These are phyloP conservation scores for Coffea humblotiana DNA, from an alignment of 305 asterid species.

Conservation along the genomic window DNA sequence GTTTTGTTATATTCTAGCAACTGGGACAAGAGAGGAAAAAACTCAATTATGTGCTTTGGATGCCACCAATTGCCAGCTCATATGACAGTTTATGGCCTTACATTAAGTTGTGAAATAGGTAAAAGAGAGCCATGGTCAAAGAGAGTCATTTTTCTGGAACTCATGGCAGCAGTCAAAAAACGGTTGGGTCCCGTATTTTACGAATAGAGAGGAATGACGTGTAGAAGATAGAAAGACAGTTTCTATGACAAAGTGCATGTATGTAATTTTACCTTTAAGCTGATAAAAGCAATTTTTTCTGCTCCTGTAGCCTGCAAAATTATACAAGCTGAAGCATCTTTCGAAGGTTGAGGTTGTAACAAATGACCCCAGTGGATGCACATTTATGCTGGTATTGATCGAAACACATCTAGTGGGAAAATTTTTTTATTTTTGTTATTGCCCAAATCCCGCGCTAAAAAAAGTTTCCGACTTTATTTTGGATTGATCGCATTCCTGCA, in stretches of 20 bases:
- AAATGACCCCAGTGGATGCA: slow-evolving; percentile 97
- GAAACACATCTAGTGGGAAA: slow-evolving; percentile 6
- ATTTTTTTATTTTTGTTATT: slow-evolving; percentile 6
- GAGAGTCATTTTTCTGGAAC: neutral
- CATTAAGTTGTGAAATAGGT: neutral
- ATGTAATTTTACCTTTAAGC: slow-evolving; percentile 14
- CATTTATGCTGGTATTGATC: slow-evolving; percentile 74
- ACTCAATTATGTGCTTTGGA: neutral
- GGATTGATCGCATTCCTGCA: slow-evolving; percentile 38
- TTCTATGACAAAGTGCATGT: neutral
- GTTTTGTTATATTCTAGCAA: neutral
- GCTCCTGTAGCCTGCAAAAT: slow-evolving; percentile 74
- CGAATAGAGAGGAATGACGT: neutral
- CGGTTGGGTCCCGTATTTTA: neutral
- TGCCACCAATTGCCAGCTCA: neutral
- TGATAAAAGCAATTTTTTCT: slow-evolving; percentile 24
- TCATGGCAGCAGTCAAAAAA: neutral
- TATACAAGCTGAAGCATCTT: slow-evolving; percentile 88
- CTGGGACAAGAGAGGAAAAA: neutral
- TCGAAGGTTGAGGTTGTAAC: slow-evolving; percentile 89
- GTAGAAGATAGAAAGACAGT: neutral
- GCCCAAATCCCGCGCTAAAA: neutral
- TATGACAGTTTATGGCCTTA: neutral
- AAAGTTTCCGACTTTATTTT: slow-evolving; percentile 11
- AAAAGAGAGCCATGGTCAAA: neutral